A percentile compares a stretch with the other conserved stretches of the same genome.
Evolutionary conservation across 495 filamentous ascomycete genomes (phyloP).

Genomic region (Xylaria longipes): DNA sequence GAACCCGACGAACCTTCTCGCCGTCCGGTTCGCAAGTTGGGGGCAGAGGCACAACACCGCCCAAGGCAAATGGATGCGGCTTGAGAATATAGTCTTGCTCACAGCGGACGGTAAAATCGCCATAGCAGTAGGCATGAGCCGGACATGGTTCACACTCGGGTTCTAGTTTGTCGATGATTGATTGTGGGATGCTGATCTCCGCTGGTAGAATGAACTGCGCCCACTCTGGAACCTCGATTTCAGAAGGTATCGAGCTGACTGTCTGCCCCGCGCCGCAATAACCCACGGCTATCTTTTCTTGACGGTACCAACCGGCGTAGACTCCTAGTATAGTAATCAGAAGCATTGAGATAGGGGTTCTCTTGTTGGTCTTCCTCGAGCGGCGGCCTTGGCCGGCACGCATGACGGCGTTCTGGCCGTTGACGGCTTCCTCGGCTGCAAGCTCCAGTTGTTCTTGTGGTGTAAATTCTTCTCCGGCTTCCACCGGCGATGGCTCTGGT

Average conservation of each 20-base stretch:
- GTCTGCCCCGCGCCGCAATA: conserved; percentile 84
- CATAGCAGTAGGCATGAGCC: conserved; percentile 86
- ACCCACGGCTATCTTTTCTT: conserved; percentile 92
- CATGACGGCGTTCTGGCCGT: conserved; percentile 42
- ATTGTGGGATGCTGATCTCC: conserved; percentile 61
- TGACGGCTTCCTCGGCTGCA: conserved; percentile 60
- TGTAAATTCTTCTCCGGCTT: conserved; percentile 89
- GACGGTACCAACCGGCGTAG: conserved; percentile 83
- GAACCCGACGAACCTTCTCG: conserved; percentile 85
- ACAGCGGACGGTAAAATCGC: conserved; percentile 75
- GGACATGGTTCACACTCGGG: conserved; percentile 93
- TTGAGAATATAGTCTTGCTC: conserved; percentile 87
- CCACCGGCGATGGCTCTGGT: conserved; percentile 47
- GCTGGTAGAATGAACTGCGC: conserved; percentile 40
- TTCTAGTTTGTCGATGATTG: conserved; percentile 68
- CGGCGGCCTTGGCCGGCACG: conserved; percentile 32
- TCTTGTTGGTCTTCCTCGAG: conserved; percentile 38
- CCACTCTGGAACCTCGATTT: conserved; percentile 54
- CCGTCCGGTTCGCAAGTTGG: conserved; percentile 96
- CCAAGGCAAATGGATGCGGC: conserved; percentile 81
- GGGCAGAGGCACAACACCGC: conserved; percentile 81
- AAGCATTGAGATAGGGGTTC: conserved; percentile 69
- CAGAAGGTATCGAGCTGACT: conserved; percentile 47
- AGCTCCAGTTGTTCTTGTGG: conserved; percentile 86
- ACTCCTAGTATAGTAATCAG: conserved; percentile 69